Percentiles rank a stretch among this genome's conserved stretches.
These are phyloP conservation scores for Colletotrichum gloeosporioides DNA, from an alignment of 2,329 filamentous ascomycete genomes.

Conservation along the genomic window DNA sequence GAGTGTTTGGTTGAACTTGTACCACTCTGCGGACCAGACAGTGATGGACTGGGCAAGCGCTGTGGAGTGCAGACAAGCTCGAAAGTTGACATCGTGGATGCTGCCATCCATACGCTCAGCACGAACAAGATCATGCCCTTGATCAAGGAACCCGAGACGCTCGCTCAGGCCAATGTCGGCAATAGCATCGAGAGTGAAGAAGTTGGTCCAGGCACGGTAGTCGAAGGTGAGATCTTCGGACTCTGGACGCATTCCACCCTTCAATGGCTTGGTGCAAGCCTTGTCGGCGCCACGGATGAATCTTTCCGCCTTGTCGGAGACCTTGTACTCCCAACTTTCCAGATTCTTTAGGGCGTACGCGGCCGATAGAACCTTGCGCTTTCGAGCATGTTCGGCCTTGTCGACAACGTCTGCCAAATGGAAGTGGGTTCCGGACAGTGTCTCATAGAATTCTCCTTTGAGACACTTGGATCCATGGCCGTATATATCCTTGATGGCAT, in stretches of 20 bases:
- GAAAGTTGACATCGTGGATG: slow-evolving; percentile 49
- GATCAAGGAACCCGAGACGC: slow-evolving; percentile 55
- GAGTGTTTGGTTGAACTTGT: slow-evolving; percentile 43
- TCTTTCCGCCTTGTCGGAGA: slow-evolving; percentile 53
- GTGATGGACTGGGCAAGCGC: slow-evolving; percentile 55
- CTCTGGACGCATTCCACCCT: slow-evolving; percentile 27
- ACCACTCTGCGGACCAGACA: slow-evolving; percentile 57
- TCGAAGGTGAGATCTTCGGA: slow-evolving; percentile 52
- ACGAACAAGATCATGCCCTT: slow-evolving; percentile 48
- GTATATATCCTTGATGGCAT: slow-evolving; percentile 54
- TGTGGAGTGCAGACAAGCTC: slow-evolving; percentile 56
- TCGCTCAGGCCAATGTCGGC: slow-evolving; percentile 59
- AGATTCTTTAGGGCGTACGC: slow-evolving; percentile 60
- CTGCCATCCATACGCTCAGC: slow-evolving; percentile 50
- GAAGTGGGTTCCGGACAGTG: slow-evolving; percentile 51
- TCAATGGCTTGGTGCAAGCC: slow-evolving; percentile 42
- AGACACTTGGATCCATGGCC: slow-evolving; percentile 54
- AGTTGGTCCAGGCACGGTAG: slow-evolving; percentile 57
- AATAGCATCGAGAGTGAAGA: slow-evolving; percentile 62
- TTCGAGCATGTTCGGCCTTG: slow-evolving; percentile 54
- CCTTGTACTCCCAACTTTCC: slow-evolving; percentile 59
- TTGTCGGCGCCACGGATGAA: slow-evolving; percentile 49
- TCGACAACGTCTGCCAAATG: slow-evolving; percentile 59
- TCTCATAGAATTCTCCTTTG: slow-evolving; percentile 53
- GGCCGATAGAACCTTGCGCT: slow-evolving; percentile 53